phyloP scores from a whole-genome alignment of 345 rosid genomes.

The sweet orange (Citrus sinensis) region DNA sequence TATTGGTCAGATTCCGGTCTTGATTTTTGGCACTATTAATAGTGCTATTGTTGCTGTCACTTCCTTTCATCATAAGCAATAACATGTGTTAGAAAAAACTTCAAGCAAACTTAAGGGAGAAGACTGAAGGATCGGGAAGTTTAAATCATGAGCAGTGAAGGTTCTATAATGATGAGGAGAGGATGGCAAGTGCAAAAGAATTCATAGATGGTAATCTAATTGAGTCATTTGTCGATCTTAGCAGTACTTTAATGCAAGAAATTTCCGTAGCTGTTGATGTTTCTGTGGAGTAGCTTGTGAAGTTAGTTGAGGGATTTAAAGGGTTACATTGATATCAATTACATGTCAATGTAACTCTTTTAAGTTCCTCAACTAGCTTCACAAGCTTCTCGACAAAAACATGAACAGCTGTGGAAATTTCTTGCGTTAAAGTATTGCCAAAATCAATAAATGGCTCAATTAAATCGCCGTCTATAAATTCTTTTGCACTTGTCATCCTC shows the following conservation, averaged over 20 bases:
- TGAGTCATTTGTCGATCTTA: conserved; percentile 74
- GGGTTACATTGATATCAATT: too few relatives aligned
- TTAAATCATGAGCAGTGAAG: conserved; percentile 92
- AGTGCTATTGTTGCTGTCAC: conserved; percentile 91
- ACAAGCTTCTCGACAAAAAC: too few relatives aligned
- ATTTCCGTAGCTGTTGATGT: conserved; percentile 60
- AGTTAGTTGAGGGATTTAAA: too few relatives aligned
- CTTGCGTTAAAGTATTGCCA: too few relatives aligned
- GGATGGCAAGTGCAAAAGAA: conserved; percentile 62
- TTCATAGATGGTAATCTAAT: conserved; percentile 87
- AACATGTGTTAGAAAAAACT: conserved; percentile 45
- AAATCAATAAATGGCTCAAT: too few relatives aligned
- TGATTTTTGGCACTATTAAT: conserved; percentile 74
- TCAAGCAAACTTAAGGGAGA: conserved; percentile 67
- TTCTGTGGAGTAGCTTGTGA: conserved; percentile 52
- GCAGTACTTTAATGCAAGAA: conserved; percentile 66
- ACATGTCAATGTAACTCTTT: too few relatives aligned
- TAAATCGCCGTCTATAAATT: too few relatives aligned
- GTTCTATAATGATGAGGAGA: conserved; percentile 79
- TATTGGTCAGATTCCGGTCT: conserved; percentile 69
- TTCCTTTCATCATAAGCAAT: conserved; percentile 59
- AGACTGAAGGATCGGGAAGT: conserved; percentile 86
- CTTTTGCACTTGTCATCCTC: too few relatives aligned
- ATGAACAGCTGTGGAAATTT: too few relatives aligned
- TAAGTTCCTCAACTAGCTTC: too few relatives aligned